Conservation (phyloP, 164 flowering plant species). For the Vitis vinifera region DNA sequence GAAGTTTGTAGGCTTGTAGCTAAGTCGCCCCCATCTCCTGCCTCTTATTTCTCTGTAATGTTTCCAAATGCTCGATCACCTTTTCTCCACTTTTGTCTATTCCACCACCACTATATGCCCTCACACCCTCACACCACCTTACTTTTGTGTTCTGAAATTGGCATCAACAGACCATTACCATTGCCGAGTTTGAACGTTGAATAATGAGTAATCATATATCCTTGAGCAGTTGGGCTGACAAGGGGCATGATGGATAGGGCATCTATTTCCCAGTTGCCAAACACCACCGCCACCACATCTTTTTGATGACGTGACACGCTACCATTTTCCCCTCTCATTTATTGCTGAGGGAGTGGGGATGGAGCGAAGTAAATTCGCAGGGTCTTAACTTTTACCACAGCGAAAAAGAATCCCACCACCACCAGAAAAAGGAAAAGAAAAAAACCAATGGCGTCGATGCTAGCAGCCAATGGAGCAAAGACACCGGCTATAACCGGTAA, state of each 20-base stretch:
- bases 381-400: not conserved
- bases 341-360: not conserved
- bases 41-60: not conserved
- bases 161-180: too few relatives aligned
- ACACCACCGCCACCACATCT: conserved; percentile 8
- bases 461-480: too few relatives aligned
- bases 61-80: not conserved
- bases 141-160: too few relatives aligned
- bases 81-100: conserved; percentile 7
- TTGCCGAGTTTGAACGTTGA: too few relatives aligned
- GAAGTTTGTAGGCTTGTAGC: not conserved
- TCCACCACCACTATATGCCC: too few relatives aligned
- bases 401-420: not conserved
- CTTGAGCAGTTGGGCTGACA: too few relatives aligned
- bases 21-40: not conserved
- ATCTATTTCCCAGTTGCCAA: not conserved
- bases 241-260: too few relatives aligned
- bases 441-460: not conserved
- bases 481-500: too few relatives aligned
- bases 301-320: conserved; percentile 6
- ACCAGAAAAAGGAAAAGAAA: not conserved
- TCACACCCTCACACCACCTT: too few relatives aligned
- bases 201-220: too few relatives aligned
- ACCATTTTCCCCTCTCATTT: not conserved
- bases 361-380: not conserved